Base-by-base conservation (phyloP, 345 rosid species). In the Moricandia arvensis region DNA sequence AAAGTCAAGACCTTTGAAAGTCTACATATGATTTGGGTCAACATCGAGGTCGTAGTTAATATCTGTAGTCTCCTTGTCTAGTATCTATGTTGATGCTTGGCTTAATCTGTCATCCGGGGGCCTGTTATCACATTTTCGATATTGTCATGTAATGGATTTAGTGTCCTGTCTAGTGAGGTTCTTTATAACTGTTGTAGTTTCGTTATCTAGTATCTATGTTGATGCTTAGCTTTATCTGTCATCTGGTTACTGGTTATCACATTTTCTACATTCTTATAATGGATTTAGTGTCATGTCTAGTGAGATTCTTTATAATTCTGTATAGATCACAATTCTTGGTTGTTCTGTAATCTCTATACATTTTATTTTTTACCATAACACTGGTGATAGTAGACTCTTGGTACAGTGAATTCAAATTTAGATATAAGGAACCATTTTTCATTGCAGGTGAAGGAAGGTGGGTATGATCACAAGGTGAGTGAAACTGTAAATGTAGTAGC, bases 401-500 rank as follows among this genome's bases (percentile, higher is more conserved):
- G 63, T 27, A 27, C 16, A 2, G 24, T 17, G 15, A 31, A 47
- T 24, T 53, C 51, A 55, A 54, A 61, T 9, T 63, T 26, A 35
- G 37, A 54, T 63, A 43, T 34, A 55, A 6, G 33, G 8, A 62
- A 53, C 34, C 38, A 37, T 77, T 66, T 60, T 15, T 4, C 75
- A 80, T 76, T 83, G 68, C 85, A 95, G 98, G 96, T 95, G 69
- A 92, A 78, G 81, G 99, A 92, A 71, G 96, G 98, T 73, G 96
- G 97, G 34, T 90, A 90, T 82, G 99, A 95, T 79, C 75, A 86
- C 85, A 95, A 83, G 81, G 91, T 95, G 59, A 95, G 89, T 69
- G 98, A 95, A 78, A 95, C 98, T 30, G 98, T 95, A 65, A 90
- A 80, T 79, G 97, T 90, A 68, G 96, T 95, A 58, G 85, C 94